These are phyloP conservation scores for Strobilomyces dryophilus DNA, from an alignment of 768 basidiomycete species.

Conservation along the genomic window DNA sequence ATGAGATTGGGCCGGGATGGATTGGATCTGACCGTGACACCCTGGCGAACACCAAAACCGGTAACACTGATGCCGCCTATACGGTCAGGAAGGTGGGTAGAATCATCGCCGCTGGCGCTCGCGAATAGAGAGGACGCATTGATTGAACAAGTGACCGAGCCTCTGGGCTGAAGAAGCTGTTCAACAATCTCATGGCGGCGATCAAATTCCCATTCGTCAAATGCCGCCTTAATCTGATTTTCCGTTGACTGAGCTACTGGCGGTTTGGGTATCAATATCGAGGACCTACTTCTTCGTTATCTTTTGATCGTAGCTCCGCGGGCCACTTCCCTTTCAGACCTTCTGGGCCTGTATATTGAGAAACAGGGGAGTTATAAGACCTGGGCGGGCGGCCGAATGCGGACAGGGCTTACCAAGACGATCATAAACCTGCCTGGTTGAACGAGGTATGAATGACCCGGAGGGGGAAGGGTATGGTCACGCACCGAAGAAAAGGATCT, in stretches of 20 bases:
- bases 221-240: conserved; percentile 44
- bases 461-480: conserved; percentile 4
- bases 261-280: conserved; percentile 15
- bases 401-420: conserved; percentile 46
- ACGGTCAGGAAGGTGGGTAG: conserved; percentile 28
- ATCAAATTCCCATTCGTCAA: conserved; percentile 39
- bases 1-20: conserved; percentile 12
- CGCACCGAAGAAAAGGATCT: conserved; percentile 66
- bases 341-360: conserved; percentile 28
- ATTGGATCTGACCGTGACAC: conserved; percentile 37
- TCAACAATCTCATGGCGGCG: conserved; percentile 36
- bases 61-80: conserved; percentile 34
- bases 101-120: conserved; percentile 30
- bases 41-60: conserved; percentile 40
- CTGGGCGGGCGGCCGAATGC: conserved; percentile 1
- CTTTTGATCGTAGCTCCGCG: conserved; percentile 38
- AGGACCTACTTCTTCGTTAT: conserved; percentile 44
- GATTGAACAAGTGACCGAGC: conserved; percentile 41
- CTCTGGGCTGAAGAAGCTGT: conserved; percentile 41
- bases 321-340: conserved; percentile 45
- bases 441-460: conserved; percentile 12
- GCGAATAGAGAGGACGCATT: conserved; percentile 49
- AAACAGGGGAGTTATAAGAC: conserved; percentile 9
- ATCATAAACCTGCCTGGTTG: conserved; percentile 67
- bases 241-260: conserved; percentile 20